Conservation (phyloP, 148 eudicot species). For the Mesembryanthemum crystallinum region DNA sequence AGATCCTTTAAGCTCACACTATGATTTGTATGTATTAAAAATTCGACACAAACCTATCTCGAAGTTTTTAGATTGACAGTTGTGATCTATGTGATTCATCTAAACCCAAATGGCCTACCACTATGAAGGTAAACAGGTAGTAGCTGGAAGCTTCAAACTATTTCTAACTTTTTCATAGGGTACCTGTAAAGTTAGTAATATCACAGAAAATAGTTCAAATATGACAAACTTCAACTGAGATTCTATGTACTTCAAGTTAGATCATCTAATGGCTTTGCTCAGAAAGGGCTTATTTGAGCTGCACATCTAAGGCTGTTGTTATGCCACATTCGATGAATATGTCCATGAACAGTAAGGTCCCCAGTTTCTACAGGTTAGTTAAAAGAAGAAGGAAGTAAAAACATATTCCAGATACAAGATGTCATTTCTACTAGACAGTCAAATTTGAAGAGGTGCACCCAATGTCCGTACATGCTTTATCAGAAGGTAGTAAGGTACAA, state of each 20-base stretch:
- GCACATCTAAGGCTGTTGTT: not conserved
- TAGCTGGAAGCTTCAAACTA: no score
- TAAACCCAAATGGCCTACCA: no score
- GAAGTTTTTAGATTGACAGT: no score
- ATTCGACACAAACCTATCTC: no score
- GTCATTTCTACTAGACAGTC: not conserved
- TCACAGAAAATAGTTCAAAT: not conserved
- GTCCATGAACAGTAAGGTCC: no score
- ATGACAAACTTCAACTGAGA: not conserved
- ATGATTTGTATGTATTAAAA: not conserved
- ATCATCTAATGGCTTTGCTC: not conserved
- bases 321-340: not conserved
- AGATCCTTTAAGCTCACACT: not conserved
- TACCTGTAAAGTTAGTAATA: no score
- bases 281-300: not conserved
- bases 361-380: no score
- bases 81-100: no score
- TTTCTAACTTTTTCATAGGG: no score
- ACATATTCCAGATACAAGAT: not conserved
- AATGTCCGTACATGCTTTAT: not conserved
- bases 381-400: not conserved
- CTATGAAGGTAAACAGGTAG: no score
- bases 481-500: slow-evolving; percentile 5
- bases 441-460: not conserved
- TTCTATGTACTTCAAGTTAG: not conserved